These are phyloP conservation scores for Grammothele lineata DNA, from an alignment of 768 basidiomycete genomes.

Conservation along the genomic window DNA sequence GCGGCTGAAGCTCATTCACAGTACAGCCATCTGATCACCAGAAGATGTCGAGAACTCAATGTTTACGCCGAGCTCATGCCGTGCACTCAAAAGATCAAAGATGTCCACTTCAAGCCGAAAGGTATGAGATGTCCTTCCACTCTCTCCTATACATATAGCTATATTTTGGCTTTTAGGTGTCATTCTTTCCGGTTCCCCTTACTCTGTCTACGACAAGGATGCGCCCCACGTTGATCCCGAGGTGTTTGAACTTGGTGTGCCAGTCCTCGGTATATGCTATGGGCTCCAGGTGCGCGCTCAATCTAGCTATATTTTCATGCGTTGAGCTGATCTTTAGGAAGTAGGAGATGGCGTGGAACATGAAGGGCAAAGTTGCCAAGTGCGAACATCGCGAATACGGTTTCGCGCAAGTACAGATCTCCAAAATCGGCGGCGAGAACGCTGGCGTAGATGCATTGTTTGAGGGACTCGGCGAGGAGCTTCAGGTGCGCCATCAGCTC, in stretches of 20 bases:
- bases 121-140: constrained; percentile 45
- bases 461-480: constrained; percentile 78
- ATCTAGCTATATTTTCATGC: not conserved
- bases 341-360: constrained; percentile 90
- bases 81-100: constrained; percentile 86
- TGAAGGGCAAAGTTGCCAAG: constrained; percentile 79
- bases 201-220: constrained; percentile 92
- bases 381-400: constrained; percentile 96
- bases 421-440: constrained; percentile 49
- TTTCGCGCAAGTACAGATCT: constrained; percentile 75
- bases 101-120: constrained; percentile 91
- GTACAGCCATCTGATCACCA: constrained; percentile 97
- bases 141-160: not conserved
- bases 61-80: constrained; percentile 98
- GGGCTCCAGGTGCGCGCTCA: constrained; percentile 72
- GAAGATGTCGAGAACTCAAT: constrained; percentile 95
- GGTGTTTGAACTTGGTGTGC: constrained; percentile 83
- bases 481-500: constrained; percentile 54
- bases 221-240: constrained; percentile 93
- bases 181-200: constrained; percentile 96
- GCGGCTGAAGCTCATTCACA: constrained; percentile 30
- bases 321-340: not conserved
- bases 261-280: constrained; percentile 96
- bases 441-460: constrained; percentile 71
- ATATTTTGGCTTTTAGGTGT: constrained; percentile 53